These are phyloP conservation scores for Penicillium coprophilum DNA, from an alignment of 495 filamentous ascomycete species.

Conservation along the genomic window DNA sequence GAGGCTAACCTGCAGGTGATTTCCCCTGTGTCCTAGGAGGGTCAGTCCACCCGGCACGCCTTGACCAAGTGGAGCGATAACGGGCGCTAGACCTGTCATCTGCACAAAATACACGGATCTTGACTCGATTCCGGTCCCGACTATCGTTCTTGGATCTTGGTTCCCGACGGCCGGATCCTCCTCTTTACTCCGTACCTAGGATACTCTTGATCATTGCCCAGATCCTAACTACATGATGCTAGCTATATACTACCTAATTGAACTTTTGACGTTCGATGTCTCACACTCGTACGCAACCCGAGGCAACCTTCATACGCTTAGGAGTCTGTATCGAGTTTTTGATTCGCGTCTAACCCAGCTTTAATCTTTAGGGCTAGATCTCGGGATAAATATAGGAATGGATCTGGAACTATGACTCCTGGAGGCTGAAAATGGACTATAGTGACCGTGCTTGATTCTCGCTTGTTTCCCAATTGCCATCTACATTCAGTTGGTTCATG, in stretches of 20 bases:
- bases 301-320: neutral
- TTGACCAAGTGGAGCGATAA: conserved; percentile 9
- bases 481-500: neutral
- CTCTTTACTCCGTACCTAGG: conserved; percentile 7
- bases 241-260: too few relatives aligned
- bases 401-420: neutral
- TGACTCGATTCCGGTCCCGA: conserved; percentile 16
- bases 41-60: conserved; percentile 18
- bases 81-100: conserved; percentile 9
- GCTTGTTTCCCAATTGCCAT: neutral
- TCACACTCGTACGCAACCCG: neutral
- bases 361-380: too few relatives aligned
- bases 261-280: neutral
- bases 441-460: neutral
- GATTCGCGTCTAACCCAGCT: too few relatives aligned
- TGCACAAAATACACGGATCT: conserved; percentile 12
- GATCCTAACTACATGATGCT: too few relatives aligned
- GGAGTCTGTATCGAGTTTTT: too few relatives aligned
- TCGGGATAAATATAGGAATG: neutral
- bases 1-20: conserved; percentile 9
- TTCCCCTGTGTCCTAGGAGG: conserved; percentile 3
- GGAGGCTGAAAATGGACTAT: neutral
- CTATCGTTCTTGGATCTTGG: conserved; percentile 12
- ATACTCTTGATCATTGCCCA: neutral
- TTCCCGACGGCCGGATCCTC: conserved; percentile 16